Base-by-base conservation (phyloP, 306 rosid species). In the Prunus mume region DNA sequence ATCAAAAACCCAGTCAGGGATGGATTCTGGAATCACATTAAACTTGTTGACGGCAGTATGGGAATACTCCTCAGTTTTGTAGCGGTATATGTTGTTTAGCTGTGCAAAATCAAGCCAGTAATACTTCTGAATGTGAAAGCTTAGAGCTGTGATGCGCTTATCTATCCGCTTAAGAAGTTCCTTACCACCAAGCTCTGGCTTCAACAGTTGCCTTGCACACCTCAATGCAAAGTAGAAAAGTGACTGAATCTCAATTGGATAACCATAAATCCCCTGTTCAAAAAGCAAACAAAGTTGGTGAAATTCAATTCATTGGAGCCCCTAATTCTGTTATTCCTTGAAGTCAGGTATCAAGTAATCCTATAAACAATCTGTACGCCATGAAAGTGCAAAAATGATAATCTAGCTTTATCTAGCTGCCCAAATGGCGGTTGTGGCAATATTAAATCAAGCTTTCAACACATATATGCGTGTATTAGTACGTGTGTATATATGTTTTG, bases 31-130 rank as follows among this genome's bases (percentile, higher is more conserved):
- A 84, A 92, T 92, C 63, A 92, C 96, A 57, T 92, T 92, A 78
- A 92, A 92, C 87, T 90, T 90, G 79, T 90, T 90, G 76, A 90
- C 97, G 15, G 97, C 97, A 67, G 93, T 92, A 68, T 88, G 93
- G 12, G 96, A 92, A 76, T 92, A 92, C 73, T 92, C 97, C 86
- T 92, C 96, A 0, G 97, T 91, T 90, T 91, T 91, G 67, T 91
- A 92, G 71, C 93, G 93, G 73, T 91, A 91, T 45, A 91, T 83
- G 80, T 86, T 91, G 83, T 91, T 91, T 65, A 91, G 90, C 76
- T 89, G 97, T 56, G 88, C 92, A 77, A 86, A 88, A 74, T 91
- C 97, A 27, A 91, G 89, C 97, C 97, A 91, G 82, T 90, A 91
- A 84, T 91, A 91, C 24, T 17, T 14, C 73, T 69, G 43, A 41